Conservation (phyloP, 202 grass and related monocot genomes). For the Tripidium arundinaceum region DNA sequence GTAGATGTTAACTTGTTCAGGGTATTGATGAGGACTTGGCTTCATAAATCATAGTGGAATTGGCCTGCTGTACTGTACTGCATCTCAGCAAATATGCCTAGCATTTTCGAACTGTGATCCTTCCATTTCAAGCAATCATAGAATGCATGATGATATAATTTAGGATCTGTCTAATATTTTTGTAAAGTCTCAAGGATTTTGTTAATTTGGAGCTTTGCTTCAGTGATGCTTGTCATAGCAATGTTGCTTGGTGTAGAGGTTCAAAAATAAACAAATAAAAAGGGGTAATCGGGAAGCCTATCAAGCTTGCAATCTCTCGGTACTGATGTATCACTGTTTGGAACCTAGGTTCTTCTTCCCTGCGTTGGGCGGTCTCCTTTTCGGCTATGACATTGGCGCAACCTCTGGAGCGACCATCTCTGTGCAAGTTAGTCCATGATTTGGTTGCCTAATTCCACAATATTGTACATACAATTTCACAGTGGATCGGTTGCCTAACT, state of each 20-base stretch:
- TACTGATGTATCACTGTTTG: conserved; percentile 23
- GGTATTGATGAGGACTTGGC: neutral
- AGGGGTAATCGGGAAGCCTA: neutral
- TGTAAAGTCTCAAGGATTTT: neutral
- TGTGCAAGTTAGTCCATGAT: conserved; percentile 52
- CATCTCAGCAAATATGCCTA: conserved; percentile 7
- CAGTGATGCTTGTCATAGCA: neutral
- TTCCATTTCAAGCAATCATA: neutral
- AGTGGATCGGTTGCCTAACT: too few species aligned
- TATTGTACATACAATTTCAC: too few species aligned
- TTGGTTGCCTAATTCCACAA: neutral
- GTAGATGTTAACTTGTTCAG: neutral
- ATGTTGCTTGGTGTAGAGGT: neutral
- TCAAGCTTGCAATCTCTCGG: neutral
- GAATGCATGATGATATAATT: neutral
- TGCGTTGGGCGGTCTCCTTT: conserved; percentile 89
- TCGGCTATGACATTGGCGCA: conserved; percentile 86
- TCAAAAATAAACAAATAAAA: neutral
- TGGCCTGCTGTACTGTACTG: neutral
- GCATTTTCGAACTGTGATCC: neutral
- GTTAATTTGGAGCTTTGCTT: neutral
- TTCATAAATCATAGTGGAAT: neutral
- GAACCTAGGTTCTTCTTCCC: conserved; percentile 88
- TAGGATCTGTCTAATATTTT: neutral
- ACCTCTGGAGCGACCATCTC: conserved; percentile 88